Conservation (phyloP, 352 stramenopile species). For the Phytophthora aleatoria region DNA sequence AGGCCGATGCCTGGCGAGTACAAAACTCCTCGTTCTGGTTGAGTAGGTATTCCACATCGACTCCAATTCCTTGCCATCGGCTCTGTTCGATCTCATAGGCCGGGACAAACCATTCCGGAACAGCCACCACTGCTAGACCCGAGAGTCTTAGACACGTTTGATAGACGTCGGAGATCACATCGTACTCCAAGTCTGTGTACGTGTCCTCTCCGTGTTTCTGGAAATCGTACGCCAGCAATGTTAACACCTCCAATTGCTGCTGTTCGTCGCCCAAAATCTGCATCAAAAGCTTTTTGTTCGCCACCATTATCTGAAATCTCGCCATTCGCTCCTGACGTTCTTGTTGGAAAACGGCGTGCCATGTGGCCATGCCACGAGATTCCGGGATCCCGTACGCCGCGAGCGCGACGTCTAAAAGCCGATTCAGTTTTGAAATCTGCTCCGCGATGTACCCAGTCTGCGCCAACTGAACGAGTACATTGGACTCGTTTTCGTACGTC, state of each 20-base stretch:
- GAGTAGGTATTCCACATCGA: conserved; percentile 25
- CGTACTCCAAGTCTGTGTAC: conserved; percentile 30
- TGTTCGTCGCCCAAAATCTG: conserved; percentile 26
- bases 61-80: conserved; percentile 25
- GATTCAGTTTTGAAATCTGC: conserved; percentile 30
- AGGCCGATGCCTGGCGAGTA: conserved; percentile 32
- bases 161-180: conserved; percentile 27
- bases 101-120: conserved; percentile 41
- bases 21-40: conserved; percentile 31
- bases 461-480: conserved; percentile 27
- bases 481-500: conserved; percentile 23
- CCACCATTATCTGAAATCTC: conserved; percentile 21
- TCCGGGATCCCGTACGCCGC: conserved; percentile 24
- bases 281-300: conserved; percentile 15
- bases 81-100: conserved; percentile 28
- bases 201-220: conserved; percentile 24
- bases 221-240: conserved; percentile 34
- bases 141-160: conserved; percentile 22
- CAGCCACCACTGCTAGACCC: conserved; percentile 13
- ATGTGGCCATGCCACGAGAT: conserved; percentile 12
- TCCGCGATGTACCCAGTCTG: conserved; percentile 31
- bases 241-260: conserved; percentile 35
- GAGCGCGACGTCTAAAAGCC: conserved; percentile 29
- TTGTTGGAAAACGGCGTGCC: conserved; percentile 30
- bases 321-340: conserved; percentile 28